phyloP scores from a whole-genome alignment of 2,329 filamentous ascomycete species.

The Malbranchea zuffiana region DNA sequence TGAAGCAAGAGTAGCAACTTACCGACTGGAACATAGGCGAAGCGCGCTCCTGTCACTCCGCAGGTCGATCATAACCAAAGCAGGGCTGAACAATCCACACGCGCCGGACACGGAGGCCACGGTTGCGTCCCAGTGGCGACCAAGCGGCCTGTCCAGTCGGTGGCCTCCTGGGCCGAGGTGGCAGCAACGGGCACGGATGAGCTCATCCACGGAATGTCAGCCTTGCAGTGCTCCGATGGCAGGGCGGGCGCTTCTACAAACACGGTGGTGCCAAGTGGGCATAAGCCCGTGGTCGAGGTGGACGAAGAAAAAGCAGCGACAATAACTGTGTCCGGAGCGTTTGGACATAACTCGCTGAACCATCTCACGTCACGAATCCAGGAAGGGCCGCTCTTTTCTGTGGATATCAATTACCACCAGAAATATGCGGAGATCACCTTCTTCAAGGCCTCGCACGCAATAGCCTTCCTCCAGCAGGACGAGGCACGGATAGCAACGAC shows the following conservation, averaged over 20 bases:
- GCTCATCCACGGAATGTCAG: not conserved
- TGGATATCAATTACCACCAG: slow-evolving; percentile 24
- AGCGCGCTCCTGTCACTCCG: not conserved
- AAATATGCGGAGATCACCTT: slow-evolving; percentile 29
- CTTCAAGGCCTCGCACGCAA: slow-evolving; percentile 28
- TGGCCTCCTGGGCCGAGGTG: slow-evolving; percentile 4
- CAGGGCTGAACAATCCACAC: too few species aligned
- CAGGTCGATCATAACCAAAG: too few species aligned
- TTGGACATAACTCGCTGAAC: slow-evolving; percentile 15
- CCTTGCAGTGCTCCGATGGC: not conserved
- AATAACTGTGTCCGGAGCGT: slow-evolving; percentile 18
- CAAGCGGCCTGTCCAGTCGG: too few species aligned
- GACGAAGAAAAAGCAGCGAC: slow-evolving; percentile 21
- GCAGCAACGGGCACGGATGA: not conserved
- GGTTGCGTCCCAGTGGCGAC: too few species aligned
- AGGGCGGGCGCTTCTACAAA: slow-evolving; percentile 1
- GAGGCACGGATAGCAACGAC: slow-evolving; percentile 19
- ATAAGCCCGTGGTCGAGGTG: not conserved
- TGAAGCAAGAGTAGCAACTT: not conserved
- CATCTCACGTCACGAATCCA: slow-evolving; percentile 28
- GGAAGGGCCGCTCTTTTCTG: slow-evolving; percentile 31
- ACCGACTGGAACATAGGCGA: too few species aligned
- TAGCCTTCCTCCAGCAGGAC: slow-evolving; percentile 26
- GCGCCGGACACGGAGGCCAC: too few species aligned
- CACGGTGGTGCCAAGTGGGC: slow-evolving; percentile 6